phyloP scores from a whole-genome alignment of 2,329 filamentous ascomycete genomes.

The Trichophyton benhamiae region DNA sequence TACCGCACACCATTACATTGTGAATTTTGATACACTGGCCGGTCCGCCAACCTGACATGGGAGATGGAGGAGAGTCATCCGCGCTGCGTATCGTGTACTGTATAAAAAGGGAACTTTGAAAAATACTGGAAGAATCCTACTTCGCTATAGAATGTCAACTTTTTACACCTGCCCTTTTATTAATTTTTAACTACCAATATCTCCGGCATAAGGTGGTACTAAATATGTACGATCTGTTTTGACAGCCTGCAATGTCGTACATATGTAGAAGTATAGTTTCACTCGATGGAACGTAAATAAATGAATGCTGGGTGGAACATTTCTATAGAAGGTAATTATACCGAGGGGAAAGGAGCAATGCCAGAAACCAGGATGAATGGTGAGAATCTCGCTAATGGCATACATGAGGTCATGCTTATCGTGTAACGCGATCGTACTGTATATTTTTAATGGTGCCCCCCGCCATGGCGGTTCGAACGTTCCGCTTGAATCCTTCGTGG shows the following conservation, averaged over 20 bases:
- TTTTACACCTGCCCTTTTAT: not conserved
- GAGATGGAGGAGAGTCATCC: not conserved
- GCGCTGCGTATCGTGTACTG: not conserved
- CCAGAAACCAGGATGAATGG: not conserved
- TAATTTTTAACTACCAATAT: not conserved
- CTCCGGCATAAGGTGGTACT: too few relatives aligned
- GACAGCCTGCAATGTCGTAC: not conserved
- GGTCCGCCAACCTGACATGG: not conserved
- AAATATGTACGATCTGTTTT: too few relatives aligned
- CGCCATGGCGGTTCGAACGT: slow-evolving; percentile 71
- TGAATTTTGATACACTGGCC: not conserved
- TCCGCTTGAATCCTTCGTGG: slow-evolving; percentile 79
- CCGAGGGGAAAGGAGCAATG: not conserved
- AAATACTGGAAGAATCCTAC: not conserved
- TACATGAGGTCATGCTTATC: slow-evolving; percentile 32
- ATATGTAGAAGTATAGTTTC: not conserved
- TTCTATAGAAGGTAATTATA: not conserved
- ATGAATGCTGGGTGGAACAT: not conserved
- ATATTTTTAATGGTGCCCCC: slow-evolving; percentile 64
- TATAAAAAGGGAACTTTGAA: not conserved
- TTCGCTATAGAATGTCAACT: not conserved
- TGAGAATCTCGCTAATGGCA: not conserved
- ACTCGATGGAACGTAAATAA: not conserved
- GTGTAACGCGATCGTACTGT: slow-evolving; percentile 66
- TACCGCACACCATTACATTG: not conserved